A percentile compares a stretch with the other conserved stretches of the same genome.
These are phyloP conservation scores for Exophiala aquamarina DNA, from an alignment of 2,329 filamentous ascomycete species.

Conservation along the genomic window DNA sequence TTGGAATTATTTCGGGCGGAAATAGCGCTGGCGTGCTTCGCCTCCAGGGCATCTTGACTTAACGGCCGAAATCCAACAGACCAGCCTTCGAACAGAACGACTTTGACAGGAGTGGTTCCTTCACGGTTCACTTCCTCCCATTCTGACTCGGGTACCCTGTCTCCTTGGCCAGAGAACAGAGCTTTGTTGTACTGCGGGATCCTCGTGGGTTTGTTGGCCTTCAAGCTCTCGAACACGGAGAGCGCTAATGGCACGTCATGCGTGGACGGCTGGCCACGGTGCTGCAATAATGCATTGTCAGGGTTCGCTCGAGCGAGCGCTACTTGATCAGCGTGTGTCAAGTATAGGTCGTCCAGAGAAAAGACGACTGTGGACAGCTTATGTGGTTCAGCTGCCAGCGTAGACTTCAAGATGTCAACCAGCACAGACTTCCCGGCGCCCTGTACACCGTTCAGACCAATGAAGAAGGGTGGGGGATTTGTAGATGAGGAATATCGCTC, in stretches of 20 bases:
- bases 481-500: conserved; percentile 37
- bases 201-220: conserved; percentile 50
- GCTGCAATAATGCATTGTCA: conserved; percentile 73
- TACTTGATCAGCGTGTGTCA: conserved; percentile 67
- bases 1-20: conserved; percentile 43
- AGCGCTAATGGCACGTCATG: conserved; percentile 71
- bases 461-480: conserved; percentile 67
- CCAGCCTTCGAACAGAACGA: conserved; percentile 88
- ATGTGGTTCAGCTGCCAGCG: conserved; percentile 58
- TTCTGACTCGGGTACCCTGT: conserved; percentile 62
- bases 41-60: conserved; percentile 52
- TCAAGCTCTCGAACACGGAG: conserved; percentile 62
- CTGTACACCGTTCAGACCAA: conserved; percentile 89
- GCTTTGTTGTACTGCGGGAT: conserved; percentile 86
- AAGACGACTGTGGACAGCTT: conserved; percentile 67
- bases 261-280: conserved; percentile 79
- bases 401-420: conserved; percentile 64
- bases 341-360: conserved; percentile 89
- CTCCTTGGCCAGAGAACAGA: conserved; percentile 71
- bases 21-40: conserved; percentile 53
- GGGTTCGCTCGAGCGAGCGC: conserved; percentile 65
- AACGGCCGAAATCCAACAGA: conserved; percentile 79
- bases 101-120: conserved; percentile 44
- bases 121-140: conserved; percentile 59
- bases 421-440: conserved; percentile 91